These are phyloP conservation scores for Claviceps maximensis DNA, from an alignment of 2,329 filamentous ascomycete genomes.

Conservation along the genomic window DNA sequence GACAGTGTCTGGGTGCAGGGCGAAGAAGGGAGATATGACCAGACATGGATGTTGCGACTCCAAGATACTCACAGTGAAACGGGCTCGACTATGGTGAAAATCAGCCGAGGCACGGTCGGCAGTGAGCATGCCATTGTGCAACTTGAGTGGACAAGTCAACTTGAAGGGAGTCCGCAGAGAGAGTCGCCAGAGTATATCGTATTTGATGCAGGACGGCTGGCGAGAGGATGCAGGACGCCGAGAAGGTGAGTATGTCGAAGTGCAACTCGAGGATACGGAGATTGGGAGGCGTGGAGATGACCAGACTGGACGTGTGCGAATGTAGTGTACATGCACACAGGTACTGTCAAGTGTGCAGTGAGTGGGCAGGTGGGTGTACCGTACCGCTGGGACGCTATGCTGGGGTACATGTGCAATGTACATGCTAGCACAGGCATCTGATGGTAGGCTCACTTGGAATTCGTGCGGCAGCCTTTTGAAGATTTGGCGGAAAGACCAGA, in stretches of 20 bases:
- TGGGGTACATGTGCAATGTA: too few relatives aligned
- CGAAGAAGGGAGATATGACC: conserved; percentile 2
- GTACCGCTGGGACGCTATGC: too few relatives aligned
- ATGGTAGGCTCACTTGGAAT: too few relatives aligned
- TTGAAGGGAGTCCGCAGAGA: neutral
- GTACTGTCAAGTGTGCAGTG: too few relatives aligned
- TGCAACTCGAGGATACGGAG: neutral
- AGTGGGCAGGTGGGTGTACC: too few relatives aligned
- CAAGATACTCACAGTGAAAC: conserved; percentile 44
- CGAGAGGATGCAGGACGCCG: neutral
- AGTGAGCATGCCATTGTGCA: conserved; percentile 45
- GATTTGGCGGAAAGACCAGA: too few relatives aligned
- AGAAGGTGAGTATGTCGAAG: neutral
- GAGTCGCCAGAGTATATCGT: neutral
- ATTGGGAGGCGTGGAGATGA: neutral
- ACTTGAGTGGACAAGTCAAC: neutral
- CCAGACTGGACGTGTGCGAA: too few relatives aligned
- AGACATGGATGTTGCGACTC: neutral
- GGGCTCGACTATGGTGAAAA: conserved; percentile 58
- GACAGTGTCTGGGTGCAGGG: neutral
- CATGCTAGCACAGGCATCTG: too few relatives aligned
- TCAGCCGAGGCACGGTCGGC: conserved; percentile 47
- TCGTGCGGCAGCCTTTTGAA: too few relatives aligned
- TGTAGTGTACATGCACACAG: too few relatives aligned
- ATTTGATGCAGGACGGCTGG: neutral